phyloP scores from a whole-genome alignment of 495 filamentous ascomycete species.

The Annulohypoxylon nitens region DNA sequence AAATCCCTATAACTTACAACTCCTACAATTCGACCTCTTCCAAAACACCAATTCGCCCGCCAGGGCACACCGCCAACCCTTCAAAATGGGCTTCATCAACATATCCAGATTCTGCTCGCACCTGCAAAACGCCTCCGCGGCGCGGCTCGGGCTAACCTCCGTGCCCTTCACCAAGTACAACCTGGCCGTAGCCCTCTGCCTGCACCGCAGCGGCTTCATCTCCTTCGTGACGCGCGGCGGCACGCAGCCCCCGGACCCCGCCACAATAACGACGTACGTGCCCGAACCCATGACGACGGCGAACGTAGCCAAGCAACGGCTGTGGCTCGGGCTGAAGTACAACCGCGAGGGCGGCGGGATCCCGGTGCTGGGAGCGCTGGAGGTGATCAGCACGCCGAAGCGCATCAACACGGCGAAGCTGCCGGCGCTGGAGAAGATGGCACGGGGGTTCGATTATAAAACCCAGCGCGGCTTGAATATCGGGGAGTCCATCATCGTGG shows the following conservation, averaged over 20 bases:
- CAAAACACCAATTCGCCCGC: constrained; percentile 21
- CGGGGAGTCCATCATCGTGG: constrained; percentile 87
- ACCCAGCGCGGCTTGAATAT: constrained; percentile 79
- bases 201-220: constrained; percentile 87
- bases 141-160: constrained; percentile 87
- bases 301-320: constrained; percentile 80
- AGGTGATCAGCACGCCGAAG: constrained; percentile 81
- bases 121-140: constrained; percentile 91
- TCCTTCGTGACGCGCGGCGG: constrained; percentile 85
- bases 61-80: constrained; percentile 29
- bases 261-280: constrained; percentile 62
- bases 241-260: constrained; percentile 70
- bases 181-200: constrained; percentile 77
- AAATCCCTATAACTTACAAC: not conserved
- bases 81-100: constrained; percentile 85
- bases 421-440: constrained; percentile 68
- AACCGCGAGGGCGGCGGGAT: constrained; percentile 71
- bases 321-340: constrained; percentile 97
- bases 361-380: constrained; percentile 81
- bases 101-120: constrained; percentile 89
- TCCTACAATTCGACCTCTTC: not conserved
- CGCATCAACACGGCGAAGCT: constrained; percentile 75
- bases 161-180: constrained; percentile 85
- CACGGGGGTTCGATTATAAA: constrained; percentile 73
- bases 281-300: constrained; percentile 76